Conservation (phyloP, 139 green algal species). For the Zygnema cylindricum region DNA sequence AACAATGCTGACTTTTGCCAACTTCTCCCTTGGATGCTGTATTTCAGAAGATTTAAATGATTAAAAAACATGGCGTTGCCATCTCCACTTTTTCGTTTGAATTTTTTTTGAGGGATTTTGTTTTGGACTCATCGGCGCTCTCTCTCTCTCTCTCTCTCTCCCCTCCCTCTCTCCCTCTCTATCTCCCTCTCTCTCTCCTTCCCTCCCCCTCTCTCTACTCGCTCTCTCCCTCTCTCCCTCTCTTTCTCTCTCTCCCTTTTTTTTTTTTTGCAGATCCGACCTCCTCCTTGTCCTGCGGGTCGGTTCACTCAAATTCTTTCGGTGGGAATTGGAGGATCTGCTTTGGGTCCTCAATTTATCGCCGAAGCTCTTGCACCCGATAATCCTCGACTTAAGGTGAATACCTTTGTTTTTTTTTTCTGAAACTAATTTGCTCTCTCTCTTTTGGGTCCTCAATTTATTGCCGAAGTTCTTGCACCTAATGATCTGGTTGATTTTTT, state of each 20-base stretch:
- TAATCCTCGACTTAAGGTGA: conserved; percentile 45
- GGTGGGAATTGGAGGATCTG: conserved; percentile 53
- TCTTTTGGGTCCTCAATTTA: conserved; percentile 48
- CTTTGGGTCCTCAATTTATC: conserved; percentile 51
- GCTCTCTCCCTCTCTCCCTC: background rate
- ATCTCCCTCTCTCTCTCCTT: background rate
- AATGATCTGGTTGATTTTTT: conserved; percentile 8
- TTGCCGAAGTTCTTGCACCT: conserved; percentile 44
- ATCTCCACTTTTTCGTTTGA: too few relatives aligned
- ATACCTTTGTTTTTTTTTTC: background rate
- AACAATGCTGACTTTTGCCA: too few relatives aligned
- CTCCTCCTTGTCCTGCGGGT: conserved; percentile 32
- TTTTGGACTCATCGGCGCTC: too few relatives aligned
- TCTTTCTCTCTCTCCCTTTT: background rate
- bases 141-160: too few relatives aligned
- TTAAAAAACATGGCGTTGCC: too few relatives aligned
- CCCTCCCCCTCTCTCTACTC: too few relatives aligned
- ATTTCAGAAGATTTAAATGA: too few relatives aligned
- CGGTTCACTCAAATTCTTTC: conserved; percentile 53
- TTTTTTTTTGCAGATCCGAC: conserved; percentile 39
- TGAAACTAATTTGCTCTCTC: too few relatives aligned
- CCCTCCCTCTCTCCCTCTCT: background rate
- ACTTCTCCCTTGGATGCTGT: too few relatives aligned
- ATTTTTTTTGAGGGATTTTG: too few relatives aligned
- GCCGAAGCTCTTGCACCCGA: conserved; percentile 42